Conservation (phyloP, 1,139 yeast genomes). For the Zygosaccharomyces pseudobailii region DNA sequence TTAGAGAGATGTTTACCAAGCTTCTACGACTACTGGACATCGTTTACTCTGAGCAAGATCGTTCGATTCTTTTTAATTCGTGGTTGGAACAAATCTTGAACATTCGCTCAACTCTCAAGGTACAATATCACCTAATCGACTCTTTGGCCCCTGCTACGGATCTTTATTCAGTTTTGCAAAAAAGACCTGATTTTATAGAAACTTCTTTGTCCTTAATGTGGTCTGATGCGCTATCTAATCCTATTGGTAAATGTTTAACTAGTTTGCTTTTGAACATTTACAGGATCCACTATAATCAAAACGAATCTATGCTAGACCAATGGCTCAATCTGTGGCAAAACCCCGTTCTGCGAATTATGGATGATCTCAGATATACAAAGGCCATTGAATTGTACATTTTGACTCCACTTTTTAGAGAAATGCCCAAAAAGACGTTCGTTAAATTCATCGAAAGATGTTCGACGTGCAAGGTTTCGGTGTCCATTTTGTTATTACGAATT, state of each 20-base stretch:
- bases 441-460: conserved; percentile 35
- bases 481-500: conserved; percentile 55
- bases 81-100: conserved; percentile 46
- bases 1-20: conserved; percentile 55
- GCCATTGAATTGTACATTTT: conserved; percentile 57
- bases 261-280: conserved; percentile 41
- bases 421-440: conserved; percentile 42
- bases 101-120: conserved; percentile 50
- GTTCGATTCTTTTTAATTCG: conserved; percentile 30
- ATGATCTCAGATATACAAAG: conserved; percentile 36
- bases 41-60: conserved; percentile 21
- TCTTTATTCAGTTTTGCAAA: conserved; percentile 38
- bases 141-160: conserved; percentile 46
- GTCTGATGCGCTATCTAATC: conserved; percentile 60
- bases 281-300: conserved; percentile 21
- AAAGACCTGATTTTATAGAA: conserved; percentile 43
- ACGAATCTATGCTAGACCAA: conserved; percentile 22
- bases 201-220: conserved; percentile 48
- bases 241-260: conserved; percentile 58
- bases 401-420: conserved; percentile 52
- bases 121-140: conserved; percentile 56
- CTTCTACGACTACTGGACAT: conserved; percentile 40
- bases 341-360: conserved; percentile 37
- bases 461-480: conserved; percentile 37
- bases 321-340: conserved; percentile 57